Conservation (phyloP, 2,329 filamentous ascomycete genomes). For the Zasmidium angulare region DNA sequence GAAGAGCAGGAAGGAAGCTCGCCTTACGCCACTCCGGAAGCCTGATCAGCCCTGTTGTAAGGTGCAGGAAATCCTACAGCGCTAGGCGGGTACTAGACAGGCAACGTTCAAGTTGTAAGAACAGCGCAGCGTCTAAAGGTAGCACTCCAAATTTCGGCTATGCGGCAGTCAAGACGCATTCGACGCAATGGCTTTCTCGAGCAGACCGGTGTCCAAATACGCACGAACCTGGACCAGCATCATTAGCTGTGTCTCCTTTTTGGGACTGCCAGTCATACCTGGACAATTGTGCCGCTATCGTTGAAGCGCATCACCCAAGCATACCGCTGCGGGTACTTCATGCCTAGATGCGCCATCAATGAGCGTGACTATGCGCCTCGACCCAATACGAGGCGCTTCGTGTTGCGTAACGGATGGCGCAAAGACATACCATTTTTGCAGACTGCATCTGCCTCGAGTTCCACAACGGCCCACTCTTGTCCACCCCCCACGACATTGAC, state of each 20-base stretch:
- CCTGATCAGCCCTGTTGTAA: conserved; percentile 2
- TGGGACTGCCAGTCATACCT: conserved; percentile 18
- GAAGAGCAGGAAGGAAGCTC: neutral
- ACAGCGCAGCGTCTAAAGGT: neutral
- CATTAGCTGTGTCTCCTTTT: neutral
- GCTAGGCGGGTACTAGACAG: neutral
- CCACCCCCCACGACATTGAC: conserved; percentile 30
- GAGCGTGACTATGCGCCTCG: neutral
- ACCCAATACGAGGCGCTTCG: neutral
- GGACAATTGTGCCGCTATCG: conserved; percentile 26
- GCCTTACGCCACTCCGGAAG: neutral
- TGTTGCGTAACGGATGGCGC: neutral
- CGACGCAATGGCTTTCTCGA: conserved; percentile 26
- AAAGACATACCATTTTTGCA: conserved; percentile 29
- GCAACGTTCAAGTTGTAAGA: neutral
- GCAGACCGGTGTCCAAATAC: conserved; percentile 30
- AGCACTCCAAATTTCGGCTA: too few species aligned
- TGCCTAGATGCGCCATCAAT: conserved; percentile 16
- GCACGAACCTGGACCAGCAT: conserved; percentile 18
- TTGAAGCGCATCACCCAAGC: conserved; percentile 31
- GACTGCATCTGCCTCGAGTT: conserved; percentile 28
- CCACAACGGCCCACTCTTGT: conserved; percentile 29
- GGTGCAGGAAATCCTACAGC: neutral
- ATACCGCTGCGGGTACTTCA: conserved; percentile 30
- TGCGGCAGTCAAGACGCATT: conserved; percentile 12